Evolutionary conservation across 768 basidiomycete genomes (phyloP), one percentile per base, ranked within the genome.

Genomic region (Suillus spraguei): DNA sequence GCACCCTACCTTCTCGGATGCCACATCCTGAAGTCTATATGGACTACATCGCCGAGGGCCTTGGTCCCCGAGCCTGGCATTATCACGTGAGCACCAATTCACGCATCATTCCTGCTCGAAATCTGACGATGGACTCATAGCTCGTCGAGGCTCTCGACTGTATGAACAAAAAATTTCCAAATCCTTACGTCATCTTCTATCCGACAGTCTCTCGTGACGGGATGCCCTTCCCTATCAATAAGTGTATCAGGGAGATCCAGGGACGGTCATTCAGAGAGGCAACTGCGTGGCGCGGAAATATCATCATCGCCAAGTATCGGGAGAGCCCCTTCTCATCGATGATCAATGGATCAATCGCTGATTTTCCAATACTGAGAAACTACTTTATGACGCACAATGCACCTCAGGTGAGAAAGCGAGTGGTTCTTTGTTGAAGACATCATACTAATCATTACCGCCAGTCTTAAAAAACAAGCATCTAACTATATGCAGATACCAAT

Each of bases 1-100:
- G 79, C 50, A 72, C 77, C 61, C 75, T 81, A 35, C 81, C 82
- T 38, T 77, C 85, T 53, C 86, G 88, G 60, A 83, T 91, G 80
- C 92, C 92, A 0, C 92, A 94, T 73, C 92, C 92, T 13, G 91
- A 93, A 74, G 84, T 91, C 47, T 86, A 90, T 71, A 94, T 94
- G 91, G 90, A 93, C 76, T 90, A 88, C 75, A 87, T 94, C 68
- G 90, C 89, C 70, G 90, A 92, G 76, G 83, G 85, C 60, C 80
- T 85, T 64, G 88, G 87, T 38, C 76, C 85, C 20, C 82, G 86
- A 63, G 84, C 87, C 17, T 93, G 91, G 91, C 83, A 84, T 69
- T 90, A 85, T 73, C 85, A 89, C 77, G 91, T 91, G 66, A 68
- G 80, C 52, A 58, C 55, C 46, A 39, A 38, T 50, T 62, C 32